phyloP scores from a whole-genome alignment of 768 basidiomycete genomes.

The Mycena capillaripes region DNA sequence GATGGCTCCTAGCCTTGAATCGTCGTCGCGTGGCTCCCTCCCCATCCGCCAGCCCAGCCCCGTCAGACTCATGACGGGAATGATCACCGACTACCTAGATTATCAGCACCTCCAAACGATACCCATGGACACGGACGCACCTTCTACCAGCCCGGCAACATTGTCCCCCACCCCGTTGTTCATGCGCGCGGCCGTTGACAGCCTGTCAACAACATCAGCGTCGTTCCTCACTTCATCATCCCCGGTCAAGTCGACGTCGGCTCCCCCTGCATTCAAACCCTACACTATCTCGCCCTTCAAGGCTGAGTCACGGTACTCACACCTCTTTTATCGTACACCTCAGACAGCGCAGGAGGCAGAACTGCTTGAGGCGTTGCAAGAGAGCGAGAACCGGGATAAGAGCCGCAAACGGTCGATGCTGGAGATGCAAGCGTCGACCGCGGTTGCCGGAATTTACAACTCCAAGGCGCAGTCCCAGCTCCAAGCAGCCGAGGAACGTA shows the following conservation, averaged over 20 bases:
- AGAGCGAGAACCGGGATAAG: background rate
- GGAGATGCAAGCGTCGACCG: background rate
- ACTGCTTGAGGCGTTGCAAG: background rate
- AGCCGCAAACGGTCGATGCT: background rate
- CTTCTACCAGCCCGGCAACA: background rate
- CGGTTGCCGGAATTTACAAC: slow-evolving; percentile 12
- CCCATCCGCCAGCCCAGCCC: background rate
- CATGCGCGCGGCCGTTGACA: slow-evolving; percentile 5
- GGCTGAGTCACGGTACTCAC: background rate
- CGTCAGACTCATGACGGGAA: slow-evolving; percentile 3
- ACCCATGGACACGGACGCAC: background rate
- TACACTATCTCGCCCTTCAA: slow-evolving; percentile 17
- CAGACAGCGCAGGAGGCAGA: background rate
- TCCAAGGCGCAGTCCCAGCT: slow-evolving; percentile 1
- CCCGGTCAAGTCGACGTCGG: background rate
- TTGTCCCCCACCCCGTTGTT: background rate
- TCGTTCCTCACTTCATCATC: background rate
- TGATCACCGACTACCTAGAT: slow-evolving; percentile 16
- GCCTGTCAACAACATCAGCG: slow-evolving; percentile 1
- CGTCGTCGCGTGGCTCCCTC: background rate
- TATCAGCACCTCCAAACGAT: background rate
- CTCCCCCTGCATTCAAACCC: slow-evolving; percentile 10
- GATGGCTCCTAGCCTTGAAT: background rate
- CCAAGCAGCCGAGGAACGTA: slow-evolving; percentile 1
- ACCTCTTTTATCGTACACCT: background rate